These are phyloP conservation scores for Collybia mongolica DNA, from an alignment of 768 basidiomycete species.

Conservation along the genomic window DNA sequence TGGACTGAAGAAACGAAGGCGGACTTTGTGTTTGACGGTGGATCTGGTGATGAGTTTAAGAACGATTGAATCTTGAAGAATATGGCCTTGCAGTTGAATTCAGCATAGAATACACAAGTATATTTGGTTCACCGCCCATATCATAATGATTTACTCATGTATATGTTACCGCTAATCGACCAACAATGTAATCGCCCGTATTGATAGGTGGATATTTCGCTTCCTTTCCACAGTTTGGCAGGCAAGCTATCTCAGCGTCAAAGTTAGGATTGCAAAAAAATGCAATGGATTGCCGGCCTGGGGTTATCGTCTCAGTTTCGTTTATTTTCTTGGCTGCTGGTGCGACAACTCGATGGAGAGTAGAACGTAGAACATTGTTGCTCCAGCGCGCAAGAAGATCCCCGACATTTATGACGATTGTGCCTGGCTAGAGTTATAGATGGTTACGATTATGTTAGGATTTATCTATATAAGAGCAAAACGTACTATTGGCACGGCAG, in stretches of 20 bases:
- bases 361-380: slow-evolving; percentile 76
- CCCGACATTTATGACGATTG: slow-evolving; percentile 81
- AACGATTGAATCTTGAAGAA: slow-evolving; percentile 2
- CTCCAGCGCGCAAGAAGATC: slow-evolving; percentile 84
- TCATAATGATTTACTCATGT: slow-evolving; percentile 25
- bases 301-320: slow-evolving; percentile 53
- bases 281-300: slow-evolving; percentile 75
- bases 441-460: not conserved
- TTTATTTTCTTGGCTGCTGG: slow-evolving; percentile 53
- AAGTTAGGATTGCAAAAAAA: slow-evolving; percentile 89
- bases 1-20: slow-evolving; percentile 30
- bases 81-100: not conserved
- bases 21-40: slow-evolving; percentile 24
- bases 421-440: slow-evolving; percentile 53
- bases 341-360: slow-evolving; percentile 80
- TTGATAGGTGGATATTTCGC: slow-evolving; percentile 71
- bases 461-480: not conserved
- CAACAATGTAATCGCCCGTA: slow-evolving; percentile 76
- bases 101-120: not conserved
- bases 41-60: slow-evolving; percentile 1
- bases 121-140: not conserved
- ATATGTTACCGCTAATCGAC: slow-evolving; percentile 63
- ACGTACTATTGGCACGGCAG: slow-evolving; percentile 75
- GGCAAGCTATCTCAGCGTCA: slow-evolving; percentile 61
- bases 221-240: slow-evolving; percentile 61